Percentiles rank a stretch among this genome's conserved stretches.
Conservation (phyloP, 1,284 basidiomycete species). For the Cystobasidium sp. region DNA sequence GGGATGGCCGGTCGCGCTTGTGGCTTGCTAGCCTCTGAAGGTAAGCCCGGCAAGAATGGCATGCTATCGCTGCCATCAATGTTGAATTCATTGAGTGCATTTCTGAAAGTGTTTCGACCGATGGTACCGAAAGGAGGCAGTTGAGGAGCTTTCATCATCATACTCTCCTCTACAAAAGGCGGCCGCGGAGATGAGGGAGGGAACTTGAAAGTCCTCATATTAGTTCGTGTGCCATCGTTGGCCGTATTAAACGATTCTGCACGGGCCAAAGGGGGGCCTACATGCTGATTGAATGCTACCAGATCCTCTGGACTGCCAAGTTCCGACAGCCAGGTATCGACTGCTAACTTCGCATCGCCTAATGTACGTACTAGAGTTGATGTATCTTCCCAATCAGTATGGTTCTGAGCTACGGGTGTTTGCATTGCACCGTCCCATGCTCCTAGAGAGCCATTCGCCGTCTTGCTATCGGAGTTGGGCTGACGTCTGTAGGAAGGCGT, state of each 20-base stretch:
- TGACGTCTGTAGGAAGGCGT: not conserved
- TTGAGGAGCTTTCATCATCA: slow-evolving; percentile 1
- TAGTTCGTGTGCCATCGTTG: not conserved
- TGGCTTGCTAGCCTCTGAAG: not conserved
- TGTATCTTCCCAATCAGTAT: not conserved
- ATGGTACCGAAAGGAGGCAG: slow-evolving; percentile 27
- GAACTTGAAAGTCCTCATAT: slow-evolving; percentile 25
- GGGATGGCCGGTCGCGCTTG: not conserved
- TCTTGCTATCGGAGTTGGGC: not conserved
- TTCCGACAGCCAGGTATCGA: not conserved
- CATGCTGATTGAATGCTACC: not conserved
- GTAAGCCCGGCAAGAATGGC: too few species aligned
- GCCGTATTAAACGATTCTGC: not conserved
- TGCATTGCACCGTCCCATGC: not conserved
- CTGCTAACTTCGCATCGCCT: not conserved
- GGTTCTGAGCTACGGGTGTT: not conserved
- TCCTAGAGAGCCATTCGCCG: not conserved
- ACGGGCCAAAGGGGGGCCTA: not conserved
- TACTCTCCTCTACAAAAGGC: not conserved
- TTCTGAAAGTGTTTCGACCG: slow-evolving; percentile 22
- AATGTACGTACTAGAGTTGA: not conserved
- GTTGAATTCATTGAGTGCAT: not conserved
- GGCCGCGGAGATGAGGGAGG: slow-evolving; percentile 7
- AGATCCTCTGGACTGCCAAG: not conserved
- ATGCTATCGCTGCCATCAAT: too few species aligned